Evolutionary conservation across 192 early-diverging fungal genomes (phyloP), one percentile per base, ranked within the genome.

Genomic region (Coemansia sp.): DNA sequence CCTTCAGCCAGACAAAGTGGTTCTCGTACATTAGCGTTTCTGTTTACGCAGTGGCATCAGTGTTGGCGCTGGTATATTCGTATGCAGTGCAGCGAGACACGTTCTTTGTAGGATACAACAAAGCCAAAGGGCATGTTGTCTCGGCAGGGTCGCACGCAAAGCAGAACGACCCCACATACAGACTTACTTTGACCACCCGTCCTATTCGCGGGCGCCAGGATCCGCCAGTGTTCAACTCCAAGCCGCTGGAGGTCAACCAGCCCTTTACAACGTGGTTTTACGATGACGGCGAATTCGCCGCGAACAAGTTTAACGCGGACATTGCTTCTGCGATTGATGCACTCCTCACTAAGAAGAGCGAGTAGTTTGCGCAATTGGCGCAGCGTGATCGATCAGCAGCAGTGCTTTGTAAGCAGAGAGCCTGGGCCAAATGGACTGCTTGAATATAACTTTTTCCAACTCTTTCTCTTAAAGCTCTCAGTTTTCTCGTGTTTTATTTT

Each of bases 241-340:
- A 68, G 71, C 75, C 83, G 27, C 62, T 76, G 3, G 72, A 77
- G 65, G 51, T 86, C 56, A 81, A 71, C 50, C 82, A 82, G 72
- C 81, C 83, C 11, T 88, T 88, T 68, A 74, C 76, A 23, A 71
- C 67, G 58, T 90, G 89, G 89, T 90, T 88, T 68, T 82, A 87
- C 70, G 87, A 87, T 46, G 85, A 87, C 64, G 89, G 89, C 59
- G 83, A 87, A 61, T 71, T 90, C 71, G 85, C 76, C 20, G 53
- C 67, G 25, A 80, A 77, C 46, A 74, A 57, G 52, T 86, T 90
- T 67, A 81, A 87, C 59, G 64, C 72, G 24, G 87, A 89, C 63
- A 51, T 87, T 20, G 73, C 61, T 19, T 70, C 72, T 23, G 82
- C 82, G 17, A 64, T 88, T 30, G 74, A 79, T 22, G 76, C 78